phyloP scores from a whole-genome alignment of 2,329 filamentous ascomycete species.

The Botrytis galanthina region DNA sequence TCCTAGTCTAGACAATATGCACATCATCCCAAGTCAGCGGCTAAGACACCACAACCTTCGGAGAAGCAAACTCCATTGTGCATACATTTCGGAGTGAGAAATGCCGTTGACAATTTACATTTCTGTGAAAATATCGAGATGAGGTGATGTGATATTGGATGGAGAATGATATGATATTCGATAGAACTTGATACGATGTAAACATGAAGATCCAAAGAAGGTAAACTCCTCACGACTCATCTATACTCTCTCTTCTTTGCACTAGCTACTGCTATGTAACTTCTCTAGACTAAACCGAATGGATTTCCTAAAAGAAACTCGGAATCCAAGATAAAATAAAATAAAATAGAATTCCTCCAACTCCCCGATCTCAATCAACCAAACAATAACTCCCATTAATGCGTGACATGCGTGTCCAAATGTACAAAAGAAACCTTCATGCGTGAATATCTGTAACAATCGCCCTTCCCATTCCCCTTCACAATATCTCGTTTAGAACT shows the following conservation, averaged over 20 bases:
- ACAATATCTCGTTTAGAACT: neutral
- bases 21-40: neutral
- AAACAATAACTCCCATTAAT: slow-evolving; percentile 13
- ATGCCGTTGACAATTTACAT: neutral
- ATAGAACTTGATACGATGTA: too few relatives aligned
- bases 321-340: neutral
- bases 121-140: neutral
- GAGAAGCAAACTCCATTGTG: neutral
- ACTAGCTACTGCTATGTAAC: neutral
- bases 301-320: neutral
- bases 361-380: neutral
- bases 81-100: neutral
- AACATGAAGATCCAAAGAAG: neutral
- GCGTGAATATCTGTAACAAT: neutral
- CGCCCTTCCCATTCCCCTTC: neutral
- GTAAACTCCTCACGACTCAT: neutral
- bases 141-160: neutral
- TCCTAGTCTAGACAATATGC: neutral
- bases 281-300: neutral
- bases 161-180: too few relatives aligned
- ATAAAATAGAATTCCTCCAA: neutral
- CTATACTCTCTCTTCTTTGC: neutral
- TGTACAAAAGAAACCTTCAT: slow-evolving; percentile 3
- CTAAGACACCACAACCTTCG: neutral
- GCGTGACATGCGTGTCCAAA: slow-evolving; percentile 1